Evolutionary conservation across 2,329 filamentous ascomycete genomes (phyloP).

Genomic region (Alternaria tenuissima): DNA sequence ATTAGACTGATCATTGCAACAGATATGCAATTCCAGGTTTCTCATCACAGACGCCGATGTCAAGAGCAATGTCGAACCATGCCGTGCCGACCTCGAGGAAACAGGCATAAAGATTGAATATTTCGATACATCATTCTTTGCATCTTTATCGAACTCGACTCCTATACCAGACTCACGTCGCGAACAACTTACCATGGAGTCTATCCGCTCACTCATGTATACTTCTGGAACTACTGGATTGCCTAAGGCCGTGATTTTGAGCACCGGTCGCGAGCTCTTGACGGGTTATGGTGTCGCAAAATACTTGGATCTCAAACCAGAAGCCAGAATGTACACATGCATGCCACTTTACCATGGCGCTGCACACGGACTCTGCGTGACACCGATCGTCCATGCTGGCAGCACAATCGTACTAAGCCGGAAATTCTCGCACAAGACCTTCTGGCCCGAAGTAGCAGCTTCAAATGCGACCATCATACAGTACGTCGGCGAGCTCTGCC

Average conservation of each 20-base stretch:
- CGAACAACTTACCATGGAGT: constrained; percentile 34
- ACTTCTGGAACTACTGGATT: constrained; percentile 50
- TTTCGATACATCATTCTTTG: constrained; percentile 39
- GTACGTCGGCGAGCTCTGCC: constrained; percentile 51
- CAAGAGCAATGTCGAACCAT: constrained; percentile 57
- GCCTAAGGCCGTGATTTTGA: constrained; percentile 44
- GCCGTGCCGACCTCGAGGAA: constrained; percentile 32
- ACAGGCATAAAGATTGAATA: constrained; percentile 38
- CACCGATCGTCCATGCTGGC: constrained; percentile 43
- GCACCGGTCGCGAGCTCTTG: constrained; percentile 41
- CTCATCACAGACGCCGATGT: constrained; percentile 55
- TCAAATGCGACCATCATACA: constrained; percentile 45
- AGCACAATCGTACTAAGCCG: constrained; percentile 41
- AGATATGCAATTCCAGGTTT: constrained; percentile 58
- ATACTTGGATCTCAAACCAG: constrained; percentile 41
- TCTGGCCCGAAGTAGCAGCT: constrained; percentile 49
- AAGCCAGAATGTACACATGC: constrained; percentile 46
- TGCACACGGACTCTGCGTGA: constrained; percentile 43
- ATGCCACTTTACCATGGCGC: constrained; percentile 51
- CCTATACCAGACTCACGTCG: constrained; percentile 36
- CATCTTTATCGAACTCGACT: constrained; percentile 30
- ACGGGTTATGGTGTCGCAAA: constrained; percentile 30
- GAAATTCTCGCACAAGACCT: constrained; percentile 48
- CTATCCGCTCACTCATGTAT: constrained; percentile 44
- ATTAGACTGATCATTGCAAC: constrained; percentile 58